Base-by-base conservation (phyloP, 148 eudicot genomes). In the Fagopyrum homotropicum region DNA sequence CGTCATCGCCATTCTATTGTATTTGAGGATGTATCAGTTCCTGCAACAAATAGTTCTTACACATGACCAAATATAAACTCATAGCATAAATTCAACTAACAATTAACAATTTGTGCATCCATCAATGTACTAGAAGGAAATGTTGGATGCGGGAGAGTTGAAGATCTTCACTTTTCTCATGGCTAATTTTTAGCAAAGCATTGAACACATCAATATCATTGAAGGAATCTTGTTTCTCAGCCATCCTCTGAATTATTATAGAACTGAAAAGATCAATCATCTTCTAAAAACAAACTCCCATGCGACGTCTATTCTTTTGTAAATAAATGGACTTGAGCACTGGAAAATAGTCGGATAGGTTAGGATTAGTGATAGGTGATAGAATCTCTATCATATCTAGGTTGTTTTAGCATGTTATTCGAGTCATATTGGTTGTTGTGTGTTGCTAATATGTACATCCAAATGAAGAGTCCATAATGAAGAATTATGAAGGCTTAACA, bases 1-100 rank as follows among this genome's bases (percentile, higher is more conserved):
- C 2, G 85, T 74, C 85, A 84, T 82, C 72, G 87, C 87, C 83
- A 84, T 78, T 84, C 83, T 0, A 80, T 14, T 15, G 83, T 80
- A 71, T 78, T 77, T 69, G 85, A 77, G 74, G 81, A 80, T 73
- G 87, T 77, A 0, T 22, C 30, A 7, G 35, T 59, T 59, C 64
- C 40, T 22, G 9, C 40, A 1, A n/a, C 40, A 59, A 59, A 59
- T 9, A 59, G 35, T 4, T 59, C 64, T 30, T 59, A 30, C 30
- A 57, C n/a, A 50, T 4, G 10, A n/a, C n/a, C n/a, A 49, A 6
- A 48, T n/a, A n/a, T n/a, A n/a, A n/a, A n/a, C n/a, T n/a, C n/a
- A n/a, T n/a, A n/a, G n/a, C 4, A 3, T 6, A 48, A 48, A 6
- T 48, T 48, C 9, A 1, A 48, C 6, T 4, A 6, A 48, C 50